phyloP scores from a whole-genome alignment of 495 filamentous ascomycete genomes.

The Patellaria atrata region DNA sequence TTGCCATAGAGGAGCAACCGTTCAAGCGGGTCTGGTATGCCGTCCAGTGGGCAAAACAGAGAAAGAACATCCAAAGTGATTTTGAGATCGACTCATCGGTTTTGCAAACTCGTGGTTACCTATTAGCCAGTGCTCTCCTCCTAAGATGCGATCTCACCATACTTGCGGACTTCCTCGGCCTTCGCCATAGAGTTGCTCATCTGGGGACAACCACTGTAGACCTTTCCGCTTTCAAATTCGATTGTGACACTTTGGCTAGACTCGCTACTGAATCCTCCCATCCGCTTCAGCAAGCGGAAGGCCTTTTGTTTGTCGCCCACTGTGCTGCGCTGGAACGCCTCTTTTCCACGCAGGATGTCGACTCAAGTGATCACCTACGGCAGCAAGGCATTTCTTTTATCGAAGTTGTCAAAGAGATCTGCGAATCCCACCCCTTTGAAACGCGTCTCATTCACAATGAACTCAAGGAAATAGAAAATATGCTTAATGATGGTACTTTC shows the following conservation, averaged over 20 bases:
- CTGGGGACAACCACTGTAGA: no score
- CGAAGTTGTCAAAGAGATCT: constrained; percentile 21
- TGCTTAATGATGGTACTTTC: constrained; percentile 27
- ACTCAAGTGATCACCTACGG: no score
- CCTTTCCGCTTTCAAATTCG: no score
- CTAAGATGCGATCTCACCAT: constrained; percentile 42
- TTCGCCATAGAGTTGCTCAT: no score
- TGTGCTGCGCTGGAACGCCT: no score
- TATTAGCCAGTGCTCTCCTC: constrained; percentile 37
- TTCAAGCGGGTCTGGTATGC: constrained; percentile 41
- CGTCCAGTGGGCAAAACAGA: constrained; percentile 35
- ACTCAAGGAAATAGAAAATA: constrained; percentile 22
- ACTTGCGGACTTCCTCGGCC: constrained; percentile 38
- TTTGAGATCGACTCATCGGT: constrained; percentile 31
- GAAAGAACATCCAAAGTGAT: constrained; percentile 18
- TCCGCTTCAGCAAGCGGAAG: no score
- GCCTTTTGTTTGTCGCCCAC: no score
- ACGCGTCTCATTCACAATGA: constrained; percentile 24
- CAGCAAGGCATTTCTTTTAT: no score
- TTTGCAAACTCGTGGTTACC: constrained; percentile 34
- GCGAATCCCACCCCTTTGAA: constrained; percentile 16
- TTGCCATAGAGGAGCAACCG: constrained; percentile 44
- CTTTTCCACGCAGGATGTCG: no score
- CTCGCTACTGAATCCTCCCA: no score
- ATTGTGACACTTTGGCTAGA: no score